phyloP scores from a whole-genome alignment of 805 yeast species.

The Yarrowia sp. region DNA sequence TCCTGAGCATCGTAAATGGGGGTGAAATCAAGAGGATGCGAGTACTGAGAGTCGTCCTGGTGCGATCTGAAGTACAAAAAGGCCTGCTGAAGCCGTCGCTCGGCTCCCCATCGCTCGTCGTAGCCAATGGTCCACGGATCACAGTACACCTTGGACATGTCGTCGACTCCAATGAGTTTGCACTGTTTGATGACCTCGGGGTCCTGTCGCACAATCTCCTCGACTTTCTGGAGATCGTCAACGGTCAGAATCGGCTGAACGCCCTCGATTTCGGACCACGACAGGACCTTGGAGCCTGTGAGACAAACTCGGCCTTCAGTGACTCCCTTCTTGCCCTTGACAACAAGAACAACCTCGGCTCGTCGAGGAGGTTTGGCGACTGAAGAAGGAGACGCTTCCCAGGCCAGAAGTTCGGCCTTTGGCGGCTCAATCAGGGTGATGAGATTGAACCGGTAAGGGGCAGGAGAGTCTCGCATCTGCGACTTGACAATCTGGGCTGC shows the following conservation, averaged over 20 bases:
- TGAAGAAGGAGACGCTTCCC: slow-evolving; percentile 22
- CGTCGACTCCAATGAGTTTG: slow-evolving; percentile 71
- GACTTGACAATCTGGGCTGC: slow-evolving; percentile 16
- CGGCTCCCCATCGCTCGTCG: slow-evolving; percentile 80
- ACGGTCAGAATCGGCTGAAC: slow-evolving; percentile 79
- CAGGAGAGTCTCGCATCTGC: background rate
- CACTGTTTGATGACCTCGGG: slow-evolving; percentile 77
- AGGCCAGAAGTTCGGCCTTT: slow-evolving; percentile 11
- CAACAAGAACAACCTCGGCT: slow-evolving; percentile 69
- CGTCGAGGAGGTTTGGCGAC: slow-evolving; percentile 62
- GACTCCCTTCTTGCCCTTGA: slow-evolving; percentile 64
- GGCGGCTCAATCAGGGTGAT: slow-evolving; percentile 27
- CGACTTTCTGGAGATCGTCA: slow-evolving; percentile 68
- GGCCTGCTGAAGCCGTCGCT: slow-evolving; percentile 79
- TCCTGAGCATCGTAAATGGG: slow-evolving; percentile 81
- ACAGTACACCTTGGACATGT: slow-evolving; percentile 67
- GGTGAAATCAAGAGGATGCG: slow-evolving; percentile 73
- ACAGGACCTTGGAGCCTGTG: slow-evolving; percentile 56
- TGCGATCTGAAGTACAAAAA: slow-evolving; percentile 76
- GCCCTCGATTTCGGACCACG: slow-evolving; percentile 60
- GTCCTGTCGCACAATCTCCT: slow-evolving; percentile 70
- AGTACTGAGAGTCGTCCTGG: slow-evolving; percentile 77
- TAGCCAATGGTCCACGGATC: slow-evolving; percentile 77
- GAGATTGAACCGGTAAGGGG: slow-evolving; percentile 18
- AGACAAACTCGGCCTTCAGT: slow-evolving; percentile 76